phyloP scores from a whole-genome alignment of 352 stramenopile species.

The Aphanomyces stellatus region DNA sequence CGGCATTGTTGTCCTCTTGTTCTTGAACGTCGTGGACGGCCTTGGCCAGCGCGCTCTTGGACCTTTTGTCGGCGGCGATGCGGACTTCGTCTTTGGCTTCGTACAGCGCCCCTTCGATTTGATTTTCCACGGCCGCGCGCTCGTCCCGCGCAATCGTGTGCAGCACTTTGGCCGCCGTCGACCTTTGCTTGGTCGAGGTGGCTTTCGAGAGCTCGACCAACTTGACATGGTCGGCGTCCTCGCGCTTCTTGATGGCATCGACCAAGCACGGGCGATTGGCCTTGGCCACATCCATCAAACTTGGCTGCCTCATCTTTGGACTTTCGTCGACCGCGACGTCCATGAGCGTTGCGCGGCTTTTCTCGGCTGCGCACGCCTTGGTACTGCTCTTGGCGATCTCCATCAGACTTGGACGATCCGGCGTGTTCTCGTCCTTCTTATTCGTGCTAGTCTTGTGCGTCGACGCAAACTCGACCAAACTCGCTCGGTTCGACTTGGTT shows the following conservation, averaged over 20 bases:
- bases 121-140: neutral
- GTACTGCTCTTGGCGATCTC: neutral
- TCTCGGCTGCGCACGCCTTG: neutral
- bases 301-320: too few relatives aligned
- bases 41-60: neutral
- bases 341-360: conserved; percentile 3
- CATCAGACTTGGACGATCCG: neutral
- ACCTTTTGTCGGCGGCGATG: neutral
- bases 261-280: neutral
- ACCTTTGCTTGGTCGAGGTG: neutral
- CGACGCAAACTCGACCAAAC: neutral
- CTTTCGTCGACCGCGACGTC: neutral
- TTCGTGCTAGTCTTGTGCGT: too few relatives aligned
- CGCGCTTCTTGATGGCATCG: neutral
- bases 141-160: neutral
- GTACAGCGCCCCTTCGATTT: conserved; percentile 29
- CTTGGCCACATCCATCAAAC: neutral
- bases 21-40: conserved; percentile 24
- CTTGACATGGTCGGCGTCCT: neutral
- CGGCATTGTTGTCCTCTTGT: too few relatives aligned
- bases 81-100: conserved; percentile 31
- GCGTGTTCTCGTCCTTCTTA: neutral
- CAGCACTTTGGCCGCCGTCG: conserved; percentile 9
- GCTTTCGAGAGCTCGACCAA: neutral
- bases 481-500: neutral